phyloP scores from a whole-genome alignment of 768 basidiomycete species.

The Hericium alpestre region DNA sequence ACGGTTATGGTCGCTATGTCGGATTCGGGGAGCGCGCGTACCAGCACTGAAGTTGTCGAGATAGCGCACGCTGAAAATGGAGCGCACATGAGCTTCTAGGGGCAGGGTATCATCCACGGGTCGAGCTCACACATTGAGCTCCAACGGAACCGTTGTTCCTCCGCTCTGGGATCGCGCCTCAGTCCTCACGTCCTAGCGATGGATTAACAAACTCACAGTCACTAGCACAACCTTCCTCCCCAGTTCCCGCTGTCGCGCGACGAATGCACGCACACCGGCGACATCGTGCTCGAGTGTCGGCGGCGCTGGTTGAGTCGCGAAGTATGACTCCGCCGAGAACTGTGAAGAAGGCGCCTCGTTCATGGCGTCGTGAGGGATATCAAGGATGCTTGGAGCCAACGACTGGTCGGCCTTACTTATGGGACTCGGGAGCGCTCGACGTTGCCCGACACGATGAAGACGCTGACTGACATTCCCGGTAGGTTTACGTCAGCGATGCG shows the following conservation, averaged over 20 bases:
- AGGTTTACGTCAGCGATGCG: too few species aligned
- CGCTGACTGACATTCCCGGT: too few species aligned
- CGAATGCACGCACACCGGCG: slow-evolving; percentile 53
- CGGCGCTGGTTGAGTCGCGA: slow-evolving; percentile 78
- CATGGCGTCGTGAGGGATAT: too few species aligned
- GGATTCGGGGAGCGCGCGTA: slow-evolving; percentile 23
- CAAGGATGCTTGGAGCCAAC: too few species aligned
- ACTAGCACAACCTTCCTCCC: slow-evolving; percentile 82
- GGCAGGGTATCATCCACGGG: background rate
- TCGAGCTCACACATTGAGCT: slow-evolving; percentile 90
- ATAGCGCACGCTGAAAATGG: slow-evolving; percentile 76
- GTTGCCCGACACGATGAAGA: too few species aligned
- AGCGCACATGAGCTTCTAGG: slow-evolving; percentile 14
- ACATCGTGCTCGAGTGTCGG: slow-evolving; percentile 60
- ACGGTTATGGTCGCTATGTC: background rate
- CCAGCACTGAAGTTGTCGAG: slow-evolving; percentile 98
- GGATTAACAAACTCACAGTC: slow-evolving; percentile 51
- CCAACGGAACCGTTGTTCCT: slow-evolving; percentile 93
- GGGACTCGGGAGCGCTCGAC: too few species aligned
- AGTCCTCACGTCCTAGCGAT: background rate
- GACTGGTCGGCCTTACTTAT: too few species aligned
- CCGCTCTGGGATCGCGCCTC: slow-evolving; percentile 57
- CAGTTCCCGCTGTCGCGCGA: slow-evolving; percentile 50
- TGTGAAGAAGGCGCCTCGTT: background rate
- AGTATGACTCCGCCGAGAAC: slow-evolving; percentile 87